Evolutionary conservation across 2,329 filamentous ascomycete genomes (phyloP), one percentile per base, ranked within the genome.

Genomic region (Gyromitra esculenta): DNA sequence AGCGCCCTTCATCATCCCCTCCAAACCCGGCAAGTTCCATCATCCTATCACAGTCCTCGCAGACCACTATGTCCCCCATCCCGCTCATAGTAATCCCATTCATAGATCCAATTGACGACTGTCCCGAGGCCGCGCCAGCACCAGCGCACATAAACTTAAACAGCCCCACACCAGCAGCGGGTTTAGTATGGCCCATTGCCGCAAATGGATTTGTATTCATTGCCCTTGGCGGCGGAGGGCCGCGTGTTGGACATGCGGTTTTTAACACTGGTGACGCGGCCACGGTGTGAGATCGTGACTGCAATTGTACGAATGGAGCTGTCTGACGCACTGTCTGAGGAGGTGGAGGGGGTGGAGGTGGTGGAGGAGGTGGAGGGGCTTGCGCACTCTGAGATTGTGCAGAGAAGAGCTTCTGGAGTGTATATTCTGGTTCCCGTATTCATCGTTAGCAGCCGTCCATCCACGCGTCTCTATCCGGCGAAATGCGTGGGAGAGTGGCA

Each of bases 361-460:
- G 59, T 18, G 41, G 35, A 35, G 69, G 18, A 39, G 21, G 31
- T 21, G 43, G 9, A 39, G 64, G 25, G 52, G 56, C 35, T 60
- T 76, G 78, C 66, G 45, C 57, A 39, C 56, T 66, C 75, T 72
- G 79, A 60, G 21, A 75, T 59, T 75, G 75, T 11, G 80, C 80
- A 15, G 80, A 79, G 68, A 79, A 80, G 15, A 81, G 74, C 21
- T 81, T 81, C 37, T 78, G 77, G 37, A 81, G 77, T 3, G 80
- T 81, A 43, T 81, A 79, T 59, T 81, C 79, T 80, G 31, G n/a
- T 64, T 59, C 48, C 59, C 45, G 35, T 13, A 64, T 64, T 48
- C 57, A 56, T n/a, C 18, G 48, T 71, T 18, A 71, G 70, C 56
- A 39, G 31, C 4, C 50, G 54, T 18, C 59, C 35, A 31, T 59